Conservation (phyloP, 768 basidiomycete genomes). For the Inosperma sp. region DNA sequence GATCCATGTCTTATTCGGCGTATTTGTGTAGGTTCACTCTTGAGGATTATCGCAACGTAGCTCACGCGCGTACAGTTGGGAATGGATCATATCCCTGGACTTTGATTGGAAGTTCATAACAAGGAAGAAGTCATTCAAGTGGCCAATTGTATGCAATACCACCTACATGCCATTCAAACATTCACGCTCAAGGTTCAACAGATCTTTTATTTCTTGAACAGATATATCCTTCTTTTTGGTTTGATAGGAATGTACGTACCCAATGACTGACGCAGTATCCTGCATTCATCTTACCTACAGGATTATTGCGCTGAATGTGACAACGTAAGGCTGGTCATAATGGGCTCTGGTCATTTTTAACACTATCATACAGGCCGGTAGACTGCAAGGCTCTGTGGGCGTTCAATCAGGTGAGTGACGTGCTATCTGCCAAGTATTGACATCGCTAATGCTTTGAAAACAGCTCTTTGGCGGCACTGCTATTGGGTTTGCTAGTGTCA, state of each 20-base stretch:
- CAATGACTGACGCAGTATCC: neutral
- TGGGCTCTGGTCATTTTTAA: constrained; percentile 1
- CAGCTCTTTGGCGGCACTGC: constrained; percentile 57
- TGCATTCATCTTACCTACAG: constrained; percentile 29
- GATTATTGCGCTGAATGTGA: constrained; percentile 55
- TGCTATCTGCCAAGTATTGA: constrained; percentile 3
- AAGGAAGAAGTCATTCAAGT: constrained; percentile 53
- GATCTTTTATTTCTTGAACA: too few species aligned
- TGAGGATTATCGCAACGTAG: too few species aligned
- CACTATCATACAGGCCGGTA: constrained; percentile 34
- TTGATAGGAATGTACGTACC: constrained; percentile 61
- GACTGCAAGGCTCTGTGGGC: constrained; percentile 67
- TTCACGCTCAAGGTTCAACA: constrained; percentile 20
- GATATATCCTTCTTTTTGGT: too few species aligned
- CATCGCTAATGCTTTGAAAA: neutral
- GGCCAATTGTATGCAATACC: constrained; percentile 53
- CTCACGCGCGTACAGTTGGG: neutral
- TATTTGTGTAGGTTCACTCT: constrained; percentile 46
- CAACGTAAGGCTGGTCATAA: constrained; percentile 36
- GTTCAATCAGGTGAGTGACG: constrained; percentile 47
- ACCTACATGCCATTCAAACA: too few species aligned
- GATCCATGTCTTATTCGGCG: constrained; percentile 54
- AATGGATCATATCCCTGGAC: neutral
- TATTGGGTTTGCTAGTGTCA: constrained; percentile 66
- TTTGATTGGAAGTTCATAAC: constrained; percentile 26